These are phyloP conservation scores for Hygrophoropsis aurantiaca DNA, from an alignment of 768 basidiomycete genomes.

Conservation along the genomic window DNA sequence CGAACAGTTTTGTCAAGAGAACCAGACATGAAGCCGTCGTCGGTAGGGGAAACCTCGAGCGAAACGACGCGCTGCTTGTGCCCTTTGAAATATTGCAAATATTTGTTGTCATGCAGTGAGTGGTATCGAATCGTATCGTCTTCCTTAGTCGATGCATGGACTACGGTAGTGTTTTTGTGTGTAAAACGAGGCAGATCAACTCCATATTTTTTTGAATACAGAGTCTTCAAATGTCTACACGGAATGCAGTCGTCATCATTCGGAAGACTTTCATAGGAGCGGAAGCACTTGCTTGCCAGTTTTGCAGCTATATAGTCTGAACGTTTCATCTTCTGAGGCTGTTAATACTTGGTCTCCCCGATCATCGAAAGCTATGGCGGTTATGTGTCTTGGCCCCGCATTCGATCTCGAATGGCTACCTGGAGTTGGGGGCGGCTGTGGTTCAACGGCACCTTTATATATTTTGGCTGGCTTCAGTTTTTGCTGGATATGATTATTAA, in stretches of 20 bases:
- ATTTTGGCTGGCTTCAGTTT: conserved; percentile 89
- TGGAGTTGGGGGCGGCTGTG: conserved; percentile 47
- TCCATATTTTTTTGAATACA: conserved; percentile 96
- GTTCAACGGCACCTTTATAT: conserved; percentile 77
- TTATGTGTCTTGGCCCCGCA: conserved; percentile 70
- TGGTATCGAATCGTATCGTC: conserved; percentile 95
- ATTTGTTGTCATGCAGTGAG: conserved; percentile 94
- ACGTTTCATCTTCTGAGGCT: conserved; percentile 89
- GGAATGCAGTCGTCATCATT: conserved; percentile 26
- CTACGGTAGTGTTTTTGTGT: conserved; percentile 80
- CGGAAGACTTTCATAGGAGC: conserved; percentile 16
- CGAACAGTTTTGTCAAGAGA: conserved; percentile 94
- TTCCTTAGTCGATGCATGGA: conserved; percentile 93
- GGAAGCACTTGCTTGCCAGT: conserved; percentile 82
- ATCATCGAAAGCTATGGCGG: conserved; percentile 89
- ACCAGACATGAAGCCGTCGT: conserved; percentile 95
- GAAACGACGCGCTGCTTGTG: conserved; percentile 90
- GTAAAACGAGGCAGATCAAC: conserved; percentile 94
- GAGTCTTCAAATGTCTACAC: conserved; percentile 66
- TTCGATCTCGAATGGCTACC: conserved; percentile 35
- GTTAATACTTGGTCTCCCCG: conserved; percentile 85
- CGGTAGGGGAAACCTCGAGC: conserved; percentile 86
- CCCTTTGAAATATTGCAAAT: conserved; percentile 92
- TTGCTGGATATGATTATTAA: conserved; percentile 38
- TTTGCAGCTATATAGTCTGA: conserved; percentile 85